Conservation (phyloP, 371 early-diverging fungal species). For the Lichtheimia hyalospora region DNA sequence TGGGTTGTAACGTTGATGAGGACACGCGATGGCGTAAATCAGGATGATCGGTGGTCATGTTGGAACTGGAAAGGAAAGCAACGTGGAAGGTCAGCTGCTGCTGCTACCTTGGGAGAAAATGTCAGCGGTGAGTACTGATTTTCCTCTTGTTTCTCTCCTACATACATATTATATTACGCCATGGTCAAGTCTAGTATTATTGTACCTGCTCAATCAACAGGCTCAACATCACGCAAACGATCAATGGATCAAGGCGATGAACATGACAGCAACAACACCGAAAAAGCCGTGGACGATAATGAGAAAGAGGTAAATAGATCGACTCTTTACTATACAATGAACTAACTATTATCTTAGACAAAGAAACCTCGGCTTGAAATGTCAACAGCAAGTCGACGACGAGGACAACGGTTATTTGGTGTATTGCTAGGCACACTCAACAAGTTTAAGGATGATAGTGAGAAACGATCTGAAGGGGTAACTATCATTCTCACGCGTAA, state of each 20-base stretch:
- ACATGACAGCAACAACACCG: not conserved
- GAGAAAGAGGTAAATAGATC: conserved; percentile 6
- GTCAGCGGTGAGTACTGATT: not conserved
- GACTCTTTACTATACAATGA: not conserved
- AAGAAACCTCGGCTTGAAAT: conserved; percentile 12
- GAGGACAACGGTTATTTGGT: conserved; percentile 59
- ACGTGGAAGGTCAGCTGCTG: not conserved
- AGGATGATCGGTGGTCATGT: conserved; percentile 3
- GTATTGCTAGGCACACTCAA: conserved; percentile 56
- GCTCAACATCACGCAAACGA: conserved; percentile 20
- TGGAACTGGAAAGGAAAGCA: not conserved
- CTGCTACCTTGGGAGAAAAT: not conserved
- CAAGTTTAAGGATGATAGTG: conserved; percentile 54
- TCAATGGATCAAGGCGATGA: conserved; percentile 15
- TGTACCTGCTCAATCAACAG: conserved; percentile 19
- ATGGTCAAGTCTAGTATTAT: conserved; percentile 38
- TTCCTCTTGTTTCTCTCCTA: not conserved
- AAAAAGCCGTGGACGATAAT: not conserved
- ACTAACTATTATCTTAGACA: not conserved
- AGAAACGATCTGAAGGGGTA: conserved; percentile 48
- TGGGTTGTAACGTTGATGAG: not conserved
- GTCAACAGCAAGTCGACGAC: conserved; percentile 22
- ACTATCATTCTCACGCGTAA: conserved; percentile 1
- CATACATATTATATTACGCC: not conserved
- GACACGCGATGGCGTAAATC: not conserved